Evolutionary conservation across 305 asterid species (phyloP).

Genomic region (Fraxinus ornus): DNA sequence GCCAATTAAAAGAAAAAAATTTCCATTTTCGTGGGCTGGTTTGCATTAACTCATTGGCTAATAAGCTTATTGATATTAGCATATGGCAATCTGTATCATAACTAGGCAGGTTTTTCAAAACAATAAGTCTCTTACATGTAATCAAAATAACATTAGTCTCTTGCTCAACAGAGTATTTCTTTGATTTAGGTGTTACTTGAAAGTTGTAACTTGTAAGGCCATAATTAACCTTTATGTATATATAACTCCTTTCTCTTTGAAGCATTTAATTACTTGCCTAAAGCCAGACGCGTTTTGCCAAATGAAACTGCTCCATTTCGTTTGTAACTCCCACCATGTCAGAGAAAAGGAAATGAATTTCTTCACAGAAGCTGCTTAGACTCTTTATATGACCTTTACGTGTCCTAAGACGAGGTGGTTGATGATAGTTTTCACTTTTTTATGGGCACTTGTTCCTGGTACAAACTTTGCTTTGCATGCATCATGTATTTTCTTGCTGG

Average conservation of each 20-base stretch:
- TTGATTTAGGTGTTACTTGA: not conserved
- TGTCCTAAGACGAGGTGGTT: not conserved
- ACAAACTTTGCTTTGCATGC: not conserved
- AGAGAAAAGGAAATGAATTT: not conserved
- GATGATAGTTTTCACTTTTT: not conserved
- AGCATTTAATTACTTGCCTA: not conserved
- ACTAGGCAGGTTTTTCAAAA: not conserved
- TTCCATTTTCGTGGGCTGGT: not conserved
- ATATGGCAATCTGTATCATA: not conserved
- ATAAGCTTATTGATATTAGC: not conserved
- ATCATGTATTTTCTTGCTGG: not conserved
- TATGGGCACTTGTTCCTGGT: not conserved
- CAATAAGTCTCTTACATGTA: not conserved
- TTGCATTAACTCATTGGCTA: not conserved
- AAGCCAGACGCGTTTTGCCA: not conserved
- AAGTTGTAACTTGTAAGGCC: not conserved
- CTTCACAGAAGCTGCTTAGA: not conserved
- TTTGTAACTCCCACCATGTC: not conserved
- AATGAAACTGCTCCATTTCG: not conserved
- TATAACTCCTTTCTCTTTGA: not conserved
- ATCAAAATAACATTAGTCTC: not conserved
- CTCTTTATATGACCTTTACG: not conserved
- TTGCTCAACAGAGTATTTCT: not conserved
- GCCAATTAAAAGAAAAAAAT: not conserved
- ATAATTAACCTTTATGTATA: not conserved